Percentiles rank a stretch among this genome's conserved stretches.
Evolutionary conservation across 139 green algal species (phyloP).

Genomic region (Zygnema cylindricum): DNA sequence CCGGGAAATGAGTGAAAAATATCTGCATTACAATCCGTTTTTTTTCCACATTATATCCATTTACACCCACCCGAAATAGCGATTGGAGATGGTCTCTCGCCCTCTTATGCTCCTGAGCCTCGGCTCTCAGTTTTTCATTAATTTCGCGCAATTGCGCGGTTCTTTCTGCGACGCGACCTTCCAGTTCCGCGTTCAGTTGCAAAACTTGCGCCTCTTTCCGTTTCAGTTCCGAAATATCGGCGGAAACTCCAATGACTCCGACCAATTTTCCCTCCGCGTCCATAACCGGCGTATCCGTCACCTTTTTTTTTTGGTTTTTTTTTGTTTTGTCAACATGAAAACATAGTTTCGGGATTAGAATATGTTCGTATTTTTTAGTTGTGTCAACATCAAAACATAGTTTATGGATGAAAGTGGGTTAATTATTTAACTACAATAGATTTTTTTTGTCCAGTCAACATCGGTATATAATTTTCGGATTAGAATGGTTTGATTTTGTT

Average conservation of each 20-base stretch:
- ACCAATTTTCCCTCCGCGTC: conserved; percentile 34
- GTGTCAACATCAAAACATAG: not conserved
- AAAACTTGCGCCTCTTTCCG: conserved; percentile 48
- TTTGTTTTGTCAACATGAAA: not conserved
- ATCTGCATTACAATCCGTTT: no score
- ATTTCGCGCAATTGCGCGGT: conserved; percentile 29
- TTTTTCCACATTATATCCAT: no score
- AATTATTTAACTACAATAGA: not conserved
- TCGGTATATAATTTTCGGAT: no score
- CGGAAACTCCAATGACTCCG: conserved; percentile 38
- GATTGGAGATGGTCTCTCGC: conserved; percentile 25
- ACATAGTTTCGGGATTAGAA: not conserved
- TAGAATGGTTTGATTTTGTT: no score
- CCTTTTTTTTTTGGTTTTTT: no score
- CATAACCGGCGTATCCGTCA: conserved; percentile 44
- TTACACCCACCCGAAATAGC: conserved; percentile 17
- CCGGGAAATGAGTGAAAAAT: no score
- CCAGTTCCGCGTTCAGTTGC: conserved; percentile 50
- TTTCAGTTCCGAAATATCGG: conserved; percentile 41
- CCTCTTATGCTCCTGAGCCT: conserved; percentile 37
- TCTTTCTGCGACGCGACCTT: conserved; percentile 33
- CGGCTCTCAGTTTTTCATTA: conserved; percentile 29
- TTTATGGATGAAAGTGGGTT: conserved; percentile 10
- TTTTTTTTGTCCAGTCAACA: no score
- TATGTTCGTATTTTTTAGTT: not conserved